Conservation (phyloP, 768 basidiomycete species). For the Tulasnella sp. region DNA sequence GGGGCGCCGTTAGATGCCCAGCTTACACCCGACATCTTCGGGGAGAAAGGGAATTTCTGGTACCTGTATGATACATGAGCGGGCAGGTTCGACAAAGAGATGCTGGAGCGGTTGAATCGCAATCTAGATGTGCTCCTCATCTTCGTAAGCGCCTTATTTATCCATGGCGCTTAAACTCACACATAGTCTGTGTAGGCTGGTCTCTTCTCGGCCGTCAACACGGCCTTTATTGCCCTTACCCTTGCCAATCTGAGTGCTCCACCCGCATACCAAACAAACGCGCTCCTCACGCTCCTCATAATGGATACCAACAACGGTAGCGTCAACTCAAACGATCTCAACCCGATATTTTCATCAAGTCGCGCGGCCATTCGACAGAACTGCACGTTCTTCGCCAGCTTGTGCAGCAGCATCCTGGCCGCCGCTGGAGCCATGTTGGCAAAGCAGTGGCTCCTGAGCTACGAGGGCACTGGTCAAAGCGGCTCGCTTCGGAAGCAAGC, state of each 20-base stretch:
- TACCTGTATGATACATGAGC: not conserved
- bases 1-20: too few species aligned
- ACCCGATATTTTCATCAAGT: not conserved
- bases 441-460: not conserved
- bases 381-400: not conserved
- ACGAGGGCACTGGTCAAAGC: not conserved
- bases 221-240: not conserved
- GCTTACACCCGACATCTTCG: too few species aligned
- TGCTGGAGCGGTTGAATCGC: not conserved
- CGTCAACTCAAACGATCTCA: not conserved
- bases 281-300: not conserved
- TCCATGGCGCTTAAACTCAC: not conserved
- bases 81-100: not conserved
- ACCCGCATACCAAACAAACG: not conserved
- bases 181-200: not conserved
- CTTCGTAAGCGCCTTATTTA: not conserved
- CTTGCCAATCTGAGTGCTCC: not conserved
- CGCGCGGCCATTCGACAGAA: not conserved
- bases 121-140: not conserved
- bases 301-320: not conserved
- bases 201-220: not conserved
- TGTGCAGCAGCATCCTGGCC: not conserved
- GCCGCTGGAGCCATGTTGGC: not conserved
- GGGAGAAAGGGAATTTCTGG: not conserved
- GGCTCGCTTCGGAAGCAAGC: too few species aligned